phyloP scores from a whole-genome alignment of 1,139 yeast species.

The Candida tetrigidarum region DNA sequence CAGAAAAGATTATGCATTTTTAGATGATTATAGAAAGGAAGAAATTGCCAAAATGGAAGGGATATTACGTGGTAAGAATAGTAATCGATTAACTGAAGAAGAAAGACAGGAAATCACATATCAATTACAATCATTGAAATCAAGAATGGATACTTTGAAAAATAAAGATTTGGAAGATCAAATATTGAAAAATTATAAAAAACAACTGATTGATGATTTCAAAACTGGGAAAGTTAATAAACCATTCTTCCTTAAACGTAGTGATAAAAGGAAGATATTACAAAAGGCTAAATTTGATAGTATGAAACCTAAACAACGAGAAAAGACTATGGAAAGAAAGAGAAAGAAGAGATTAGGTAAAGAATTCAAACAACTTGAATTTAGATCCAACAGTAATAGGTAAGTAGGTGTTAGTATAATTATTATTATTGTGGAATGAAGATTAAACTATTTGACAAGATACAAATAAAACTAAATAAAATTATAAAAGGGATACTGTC shows the following conservation, averaged over 20 bases:
- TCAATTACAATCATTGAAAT: constrained; percentile 62
- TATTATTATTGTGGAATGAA: constrained; percentile 1
- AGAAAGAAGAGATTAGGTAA: constrained; percentile 92
- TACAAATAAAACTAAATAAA: constrained; percentile 1
- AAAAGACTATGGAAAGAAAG: constrained; percentile 89
- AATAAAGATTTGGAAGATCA: constrained; percentile 75
- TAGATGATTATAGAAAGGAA: constrained; percentile 79
- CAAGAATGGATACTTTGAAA: constrained; percentile 76
- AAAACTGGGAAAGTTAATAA: constrained; percentile 53
- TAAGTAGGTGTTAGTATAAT: neutral
- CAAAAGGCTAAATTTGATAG: constrained; percentile 87
- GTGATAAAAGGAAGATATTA: constrained; percentile 82
- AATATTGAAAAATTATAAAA: constrained; percentile 58
- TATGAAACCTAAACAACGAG: constrained; percentile 84
- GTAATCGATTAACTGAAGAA: constrained; percentile 45
- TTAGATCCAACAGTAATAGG: constrained; percentile 25
- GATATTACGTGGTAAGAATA: constrained; percentile 61
- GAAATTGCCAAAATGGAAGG: constrained; percentile 68
- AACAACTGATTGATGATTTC: constrained; percentile 47
- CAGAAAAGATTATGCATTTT: constrained; percentile 78
- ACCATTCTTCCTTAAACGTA: constrained; percentile 70
- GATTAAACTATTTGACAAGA: constrained; percentile 13
- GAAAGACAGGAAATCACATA: constrained; percentile 61
- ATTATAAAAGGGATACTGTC: neutral
- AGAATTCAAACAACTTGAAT: constrained; percentile 83